Evolutionary conservation across 2,329 filamentous ascomycete genomes (phyloP), one percentile per base, ranked within the genome.

Genomic region (Exophiala dermatitidis): DNA sequence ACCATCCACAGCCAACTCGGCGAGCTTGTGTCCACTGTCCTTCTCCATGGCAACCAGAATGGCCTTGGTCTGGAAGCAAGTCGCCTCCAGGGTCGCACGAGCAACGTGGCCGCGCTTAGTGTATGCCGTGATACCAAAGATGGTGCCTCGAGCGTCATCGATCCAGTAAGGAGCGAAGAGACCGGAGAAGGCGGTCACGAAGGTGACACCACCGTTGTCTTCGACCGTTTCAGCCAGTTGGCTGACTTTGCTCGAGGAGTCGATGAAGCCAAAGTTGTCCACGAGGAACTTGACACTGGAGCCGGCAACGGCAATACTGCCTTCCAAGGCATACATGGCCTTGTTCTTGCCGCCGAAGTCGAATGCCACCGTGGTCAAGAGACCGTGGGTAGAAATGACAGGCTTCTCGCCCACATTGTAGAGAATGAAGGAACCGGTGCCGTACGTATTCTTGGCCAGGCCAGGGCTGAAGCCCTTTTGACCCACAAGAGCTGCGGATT

Each of bases 151-250:
- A 26, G 88, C 88, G 70, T 94, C 88, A 66, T 95, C 89, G 56
- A 95, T 91, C 90, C 90, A 95, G 71, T 95, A 95, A 0, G 90
- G 90, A 1, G 89, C 90, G 67, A 95, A 95, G 1, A 95, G 77
- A 50, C 90, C 90, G 68, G 85, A 90, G 68, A 95, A 95, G 1
- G 90, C 90, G 2, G 90, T 95, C 56, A 95, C 90, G 64, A 95
- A 84, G 12, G 90, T 81, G 49, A 89, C 84, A 4, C 90, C 89
- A 51, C 88, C 90, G 56, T 85, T 94, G 68, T 95, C 85, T 38
- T 77, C 69, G 3, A 86, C 83, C 1, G 77, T 80, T 36, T 75
- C 76, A 4, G 83, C 83, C 46, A 85, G 70, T 54, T 84, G 79
- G 60, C 76, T 81, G 65, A 86, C 81, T 66, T 84, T 81, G 59